Percentiles rank a stretch among this genome's conserved stretches.
Conservation (phyloP, 768 basidiomycete genomes). For the Neoboletus magnificus region DNA sequence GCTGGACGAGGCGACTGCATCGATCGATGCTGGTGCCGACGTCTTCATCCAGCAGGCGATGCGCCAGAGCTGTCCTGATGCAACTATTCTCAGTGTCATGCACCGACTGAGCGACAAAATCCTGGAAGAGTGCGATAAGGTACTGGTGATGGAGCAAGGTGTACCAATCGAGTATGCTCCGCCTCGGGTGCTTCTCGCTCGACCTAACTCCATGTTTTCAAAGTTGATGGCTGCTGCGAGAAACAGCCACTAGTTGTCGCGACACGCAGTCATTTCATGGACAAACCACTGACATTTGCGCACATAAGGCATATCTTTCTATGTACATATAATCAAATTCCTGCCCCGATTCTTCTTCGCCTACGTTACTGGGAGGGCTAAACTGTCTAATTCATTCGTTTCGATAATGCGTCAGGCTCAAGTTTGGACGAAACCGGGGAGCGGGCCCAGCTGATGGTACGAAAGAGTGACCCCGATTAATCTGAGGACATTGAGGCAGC, state of each 20-base stretch:
- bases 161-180: constrained; percentile 27
- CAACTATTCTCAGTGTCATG: constrained; percentile 31
- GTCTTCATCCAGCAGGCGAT: constrained; percentile 56
- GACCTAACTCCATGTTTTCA: constrained; percentile 27
- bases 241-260: constrained; percentile 7
- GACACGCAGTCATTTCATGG: no score
- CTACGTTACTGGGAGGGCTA: background rate
- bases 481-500: no score
- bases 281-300: no score
- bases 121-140: constrained; percentile 29
- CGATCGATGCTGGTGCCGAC: constrained; percentile 81
- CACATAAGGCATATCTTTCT: no score
- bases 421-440: no score
- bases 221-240: constrained; percentile 27
- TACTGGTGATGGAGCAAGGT: constrained; percentile 39
- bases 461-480: no score
- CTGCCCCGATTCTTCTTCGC: background rate
- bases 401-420: no score
- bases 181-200: constrained; percentile 20
- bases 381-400: background rate
- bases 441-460: no score
- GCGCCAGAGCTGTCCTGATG: constrained; percentile 28
- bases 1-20: constrained; percentile 44
- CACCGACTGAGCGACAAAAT: constrained; percentile 30
- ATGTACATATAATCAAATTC: no score